Base-by-base conservation (phyloP, 345 rosid genomes). In the Trapa bicornis region DNA sequence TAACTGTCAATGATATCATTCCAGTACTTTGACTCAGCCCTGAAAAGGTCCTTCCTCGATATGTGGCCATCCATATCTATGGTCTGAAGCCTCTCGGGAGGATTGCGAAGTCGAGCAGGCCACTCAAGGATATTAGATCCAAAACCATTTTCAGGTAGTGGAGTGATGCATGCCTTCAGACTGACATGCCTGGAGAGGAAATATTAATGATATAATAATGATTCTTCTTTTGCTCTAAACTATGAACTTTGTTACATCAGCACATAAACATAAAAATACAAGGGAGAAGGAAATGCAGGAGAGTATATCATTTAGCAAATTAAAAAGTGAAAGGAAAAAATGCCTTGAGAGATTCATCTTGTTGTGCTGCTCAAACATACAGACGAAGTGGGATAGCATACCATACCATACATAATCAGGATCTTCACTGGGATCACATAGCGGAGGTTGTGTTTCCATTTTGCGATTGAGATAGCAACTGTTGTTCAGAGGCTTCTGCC, bases 21-120 rank as follows among this genome's bases (percentile, higher is more conserved):
- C 99, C 99, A 94, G 78, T 86, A 94, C 73, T 86, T 91, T 43
- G 84, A 82, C 77, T 94, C 97, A 37, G 97, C 99, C 77, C 75
- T 85, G 75, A 86, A 87, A 63, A 89, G 88, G 65, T 94, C 99
- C 71, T 82, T 91, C 72, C 96, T 87, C 69, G 99, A 84, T 69
- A 94, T 85, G 79, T 74, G 82, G 8, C 95, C 88, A 77, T 94
- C 99, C 60, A 89, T 78, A 61, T 83, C 80, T 77, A 91, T 85
- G 73, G 88, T 87, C 80, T 86, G 91, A 37, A 94, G 89, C 80
- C 99, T 91, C 76, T 86, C 90, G 0, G 99, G 99, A 66, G 97
- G 87, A 7, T 79, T 78, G 71, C 77, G 86, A 73, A 94, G 76
- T 69, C 97, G 95, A 2, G 85, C 80, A 73, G 99, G 99, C 97